Conservation (phyloP, 805 yeast species). For the Cyberlindnera euphorbiiphila region DNA sequence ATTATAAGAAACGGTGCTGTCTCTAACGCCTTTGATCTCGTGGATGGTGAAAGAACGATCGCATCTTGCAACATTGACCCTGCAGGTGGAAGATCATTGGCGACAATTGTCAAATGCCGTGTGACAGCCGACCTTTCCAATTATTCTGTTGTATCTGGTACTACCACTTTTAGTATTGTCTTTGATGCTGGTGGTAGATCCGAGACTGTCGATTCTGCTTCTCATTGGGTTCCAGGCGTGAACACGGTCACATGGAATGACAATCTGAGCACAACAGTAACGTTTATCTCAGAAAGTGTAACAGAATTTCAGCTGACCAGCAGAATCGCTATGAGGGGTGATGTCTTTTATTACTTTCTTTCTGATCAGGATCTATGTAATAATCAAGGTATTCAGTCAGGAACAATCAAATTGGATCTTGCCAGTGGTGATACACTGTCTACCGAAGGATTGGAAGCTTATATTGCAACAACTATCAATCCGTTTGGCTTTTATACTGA, state of each 20-base stretch:
- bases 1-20: constrained; percentile 4
- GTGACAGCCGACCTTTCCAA: constrained; percentile 9
- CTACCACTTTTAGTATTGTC: constrained; percentile 5
- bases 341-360: constrained; percentile 12
- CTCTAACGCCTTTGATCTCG: constrained; percentile 9
- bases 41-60: constrained; percentile 6
- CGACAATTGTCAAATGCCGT: constrained; percentile 9
- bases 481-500: constrained; percentile 2
- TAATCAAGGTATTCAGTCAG: constrained; percentile 5
- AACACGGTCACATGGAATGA: constrained; percentile 18
- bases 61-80: constrained; percentile 14
- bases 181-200: constrained; percentile 17
- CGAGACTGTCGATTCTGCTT: constrained; percentile 7
- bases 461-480: constrained; percentile 3
- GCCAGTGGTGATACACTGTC: neutral
- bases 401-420: constrained; percentile 8
- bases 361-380: constrained; percentile 6
- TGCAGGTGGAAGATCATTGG: constrained; percentile 11
- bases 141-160: constrained; percentile 9
- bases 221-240: constrained; percentile 11
- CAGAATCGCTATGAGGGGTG: constrained; percentile 19
- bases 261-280: constrained; percentile 4
- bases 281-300: neutral
- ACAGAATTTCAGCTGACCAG: neutral
- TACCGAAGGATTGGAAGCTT: constrained; percentile 3